Base-by-base conservation (phyloP, 306 rosid species). In the Elaeagnus macrophylla region DNA sequence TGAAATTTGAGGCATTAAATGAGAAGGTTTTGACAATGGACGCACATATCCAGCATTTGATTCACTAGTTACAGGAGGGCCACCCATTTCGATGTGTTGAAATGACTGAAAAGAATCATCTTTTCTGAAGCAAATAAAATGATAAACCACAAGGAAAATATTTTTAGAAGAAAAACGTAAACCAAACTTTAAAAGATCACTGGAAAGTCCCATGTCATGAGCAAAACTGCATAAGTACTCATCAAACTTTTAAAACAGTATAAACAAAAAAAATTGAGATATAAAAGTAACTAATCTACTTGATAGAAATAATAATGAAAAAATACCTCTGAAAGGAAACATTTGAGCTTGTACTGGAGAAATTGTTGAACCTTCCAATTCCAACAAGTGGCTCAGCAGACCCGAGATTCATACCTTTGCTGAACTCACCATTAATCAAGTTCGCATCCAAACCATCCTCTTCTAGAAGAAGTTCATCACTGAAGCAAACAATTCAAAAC, bases 391-490 rank as follows among this genome's bases (percentile, higher is more conserved):
- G 67, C 60, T 87, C 88, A 39, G 79, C 51, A 44, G 94, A 84
- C 57, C 81, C 83, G 62, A 93, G 68, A 75, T 77, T 83, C 84
- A 93, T 67, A 58, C 62, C 67, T 61, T 76, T 77, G 76, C 87
- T 61, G 60, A 93, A 84, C 60, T 81, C 96, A 40, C 72, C 48
- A 44, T 79, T 45, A 66, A 84, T 54, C 72, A 49, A 38, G 73
- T 60, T 75, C 51, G 41, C 74, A 68, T 93, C 94, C 45, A 80
- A 75, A 64, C 83, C 77, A 70, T 83, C 96, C 25, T 93, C 99
- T 82, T 87, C 96, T 71, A 93, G 83, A 59, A 93, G 96, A 46
- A 84, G 96, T 62, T 87, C 99, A 73, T 93, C 99, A 60, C 99
- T 93, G 79, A 57, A 81, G 66, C 32, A 25, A 56, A 68, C 72